These are phyloP conservation scores for Ajuga reptans DNA, from an alignment of 305 asterid genomes.

Conservation along the genomic window DNA sequence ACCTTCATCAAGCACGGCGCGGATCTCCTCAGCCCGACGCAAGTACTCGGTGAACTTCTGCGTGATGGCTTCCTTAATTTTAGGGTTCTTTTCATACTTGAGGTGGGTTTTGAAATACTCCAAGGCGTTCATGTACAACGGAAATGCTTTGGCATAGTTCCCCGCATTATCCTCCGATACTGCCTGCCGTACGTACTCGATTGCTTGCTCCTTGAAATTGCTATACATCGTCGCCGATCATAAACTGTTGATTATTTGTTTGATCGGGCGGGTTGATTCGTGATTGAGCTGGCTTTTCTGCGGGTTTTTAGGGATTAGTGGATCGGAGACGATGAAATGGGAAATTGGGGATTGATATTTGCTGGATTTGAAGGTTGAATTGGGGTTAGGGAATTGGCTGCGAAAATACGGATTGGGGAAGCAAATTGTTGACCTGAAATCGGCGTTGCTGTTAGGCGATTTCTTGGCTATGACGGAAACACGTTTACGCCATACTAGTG, in stretches of 20 bases:
- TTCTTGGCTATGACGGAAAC: background rate
- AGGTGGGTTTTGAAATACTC: slow-evolving; percentile 89
- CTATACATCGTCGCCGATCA: slow-evolving; percentile 66
- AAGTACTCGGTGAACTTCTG: slow-evolving; percentile 87
- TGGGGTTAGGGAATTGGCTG: slow-evolving; percentile 24
- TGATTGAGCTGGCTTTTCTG: slow-evolving; percentile 7
- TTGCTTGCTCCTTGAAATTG: slow-evolving; percentile 96
- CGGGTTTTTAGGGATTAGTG: background rate
- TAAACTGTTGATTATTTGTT: background rate
- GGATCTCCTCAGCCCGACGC: slow-evolving; percentile 95
- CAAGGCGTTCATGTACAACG: slow-evolving; percentile 84
- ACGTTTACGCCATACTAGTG: background rate
- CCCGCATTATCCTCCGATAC: slow-evolving; percentile 88
- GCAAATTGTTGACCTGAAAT: slow-evolving; percentile 23
- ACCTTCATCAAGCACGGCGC: slow-evolving; percentile 80
- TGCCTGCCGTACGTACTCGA: slow-evolving; percentile 87
- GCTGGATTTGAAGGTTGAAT: background rate
- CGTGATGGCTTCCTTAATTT: slow-evolving; percentile 91
- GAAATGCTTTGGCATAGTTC: slow-evolving; percentile 81
- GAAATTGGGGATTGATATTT: slow-evolving; percentile 11
- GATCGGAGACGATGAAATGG: slow-evolving; percentile 18
- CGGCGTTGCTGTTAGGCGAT: slow-evolving; percentile 1
- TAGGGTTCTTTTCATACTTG: slow-evolving; percentile 93
- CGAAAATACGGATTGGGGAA: slow-evolving; percentile 3
- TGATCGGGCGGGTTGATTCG: background rate